phyloP scores from a whole-genome alignment of 768 basidiomycete genomes.

The Tricholoma terreum region DNA sequence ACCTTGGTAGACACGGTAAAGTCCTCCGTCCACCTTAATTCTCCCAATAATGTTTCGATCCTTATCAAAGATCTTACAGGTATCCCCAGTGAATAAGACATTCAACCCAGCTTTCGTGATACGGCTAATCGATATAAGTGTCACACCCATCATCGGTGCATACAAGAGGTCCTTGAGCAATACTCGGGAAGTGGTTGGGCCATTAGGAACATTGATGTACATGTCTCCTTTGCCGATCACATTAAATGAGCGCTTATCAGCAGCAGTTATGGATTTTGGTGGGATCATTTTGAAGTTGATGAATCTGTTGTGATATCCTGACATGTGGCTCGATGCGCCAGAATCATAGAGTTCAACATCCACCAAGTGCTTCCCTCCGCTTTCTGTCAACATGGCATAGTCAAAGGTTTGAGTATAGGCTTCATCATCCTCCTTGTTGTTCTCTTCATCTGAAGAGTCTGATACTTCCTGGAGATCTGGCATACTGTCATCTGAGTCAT shows the following conservation, averaged over 20 bases:
- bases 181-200: constrained; percentile 1
- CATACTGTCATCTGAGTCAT: no score
- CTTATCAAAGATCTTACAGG: constrained; percentile 13
- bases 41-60: constrained; percentile 4
- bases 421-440: background rate
- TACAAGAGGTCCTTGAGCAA: constrained; percentile 5
- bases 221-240: constrained; percentile 21
- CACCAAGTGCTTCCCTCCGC: background rate
- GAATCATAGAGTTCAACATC: constrained; percentile 18
- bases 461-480: no score
- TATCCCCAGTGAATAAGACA: background rate
- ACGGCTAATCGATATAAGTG: constrained; percentile 6
- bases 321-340: constrained; percentile 14
- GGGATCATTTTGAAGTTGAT: constrained; percentile 17
- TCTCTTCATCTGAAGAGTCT: no score
- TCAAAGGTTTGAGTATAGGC: background rate
- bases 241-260: constrained; percentile 20
- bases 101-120: background rate
- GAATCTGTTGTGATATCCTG: constrained; percentile 10
- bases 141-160: constrained; percentile 7
- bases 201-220: constrained; percentile 20
- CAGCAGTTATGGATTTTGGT: constrained; percentile 16
- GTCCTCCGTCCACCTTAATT: constrained; percentile 7
- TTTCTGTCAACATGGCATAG: background rate
- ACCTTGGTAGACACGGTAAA: constrained; percentile 5